Evolutionary conservation across 257 asterid species (phyloP).

Genomic region (Henckelia pumila): DNA sequence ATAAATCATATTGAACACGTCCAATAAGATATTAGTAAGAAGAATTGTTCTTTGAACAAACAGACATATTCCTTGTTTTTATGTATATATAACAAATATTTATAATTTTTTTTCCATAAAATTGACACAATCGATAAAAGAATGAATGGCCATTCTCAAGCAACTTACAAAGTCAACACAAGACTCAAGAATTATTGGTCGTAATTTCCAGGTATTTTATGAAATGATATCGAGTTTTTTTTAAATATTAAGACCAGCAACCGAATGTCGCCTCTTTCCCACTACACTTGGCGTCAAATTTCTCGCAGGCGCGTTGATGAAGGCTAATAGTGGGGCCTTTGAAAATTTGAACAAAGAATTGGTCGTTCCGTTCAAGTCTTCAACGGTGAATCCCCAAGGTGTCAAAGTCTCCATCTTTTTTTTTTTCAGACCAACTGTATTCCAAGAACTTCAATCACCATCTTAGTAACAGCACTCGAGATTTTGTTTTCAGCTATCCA

Average conservation of each 20-base stretch:
- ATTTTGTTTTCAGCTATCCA: neutral
- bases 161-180: neutral
- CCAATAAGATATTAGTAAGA: too few species aligned
- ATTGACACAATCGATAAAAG: too few species aligned
- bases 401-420: slow-evolving; percentile 1
- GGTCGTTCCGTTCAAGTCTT: slow-evolving; percentile 30
- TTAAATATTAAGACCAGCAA: slow-evolving; percentile 7
- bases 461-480: neutral
- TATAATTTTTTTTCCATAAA: too few species aligned
- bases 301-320: slow-evolving; percentile 30
- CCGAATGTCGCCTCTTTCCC: slow-evolving; percentile 25
- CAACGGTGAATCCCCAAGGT: neutral
- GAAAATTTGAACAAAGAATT: slow-evolving; percentile 19
- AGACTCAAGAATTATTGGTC: neutral
- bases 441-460: slow-evolving; percentile 8
- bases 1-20: too few species aligned
- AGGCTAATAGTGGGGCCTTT: slow-evolving; percentile 7
- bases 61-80: too few species aligned
- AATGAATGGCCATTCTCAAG: neutral
- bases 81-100: too few species aligned
- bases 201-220: neutral
- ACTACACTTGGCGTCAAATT: slow-evolving; percentile 25
- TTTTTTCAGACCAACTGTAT: slow-evolving; percentile 21
- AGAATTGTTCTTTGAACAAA: too few species aligned
- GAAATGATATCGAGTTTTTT: neutral